Conservation (phyloP, 2,329 filamentous ascomycete genomes). For the Fusarium sp. region DNA sequence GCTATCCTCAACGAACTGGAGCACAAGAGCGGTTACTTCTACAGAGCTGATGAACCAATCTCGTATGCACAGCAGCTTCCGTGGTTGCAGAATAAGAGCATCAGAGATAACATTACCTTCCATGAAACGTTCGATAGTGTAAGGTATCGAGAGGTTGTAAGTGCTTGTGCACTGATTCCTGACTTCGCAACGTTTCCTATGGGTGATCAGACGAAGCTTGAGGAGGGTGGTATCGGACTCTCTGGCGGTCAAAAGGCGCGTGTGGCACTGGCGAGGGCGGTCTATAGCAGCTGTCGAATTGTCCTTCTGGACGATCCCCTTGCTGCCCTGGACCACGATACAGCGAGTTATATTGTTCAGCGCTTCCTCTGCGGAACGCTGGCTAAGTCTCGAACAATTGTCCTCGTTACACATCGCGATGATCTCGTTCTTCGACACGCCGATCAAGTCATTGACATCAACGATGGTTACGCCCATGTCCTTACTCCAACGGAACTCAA, state of each 20-base stretch:
- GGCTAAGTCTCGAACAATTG: conserved; percentile 69
- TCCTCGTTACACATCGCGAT: conserved; percentile 84
- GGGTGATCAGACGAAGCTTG: conserved; percentile 66
- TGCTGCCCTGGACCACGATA: conserved; percentile 69
- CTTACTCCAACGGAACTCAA: conserved; percentile 56
- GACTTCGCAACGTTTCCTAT: conserved; percentile 65
- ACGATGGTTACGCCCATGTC: conserved; percentile 64
- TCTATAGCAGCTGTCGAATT: conserved; percentile 66
- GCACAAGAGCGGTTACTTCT: conserved; percentile 61
- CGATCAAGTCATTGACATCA: conserved; percentile 75
- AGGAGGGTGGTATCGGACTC: conserved; percentile 69
- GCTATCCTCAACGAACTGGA: conserved; percentile 72
- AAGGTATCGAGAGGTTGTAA: conserved; percentile 66
- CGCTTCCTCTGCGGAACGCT: conserved; percentile 67
- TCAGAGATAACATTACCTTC: conserved; percentile 71
- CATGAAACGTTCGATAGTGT: conserved; percentile 61
- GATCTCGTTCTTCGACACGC: conserved; percentile 79
- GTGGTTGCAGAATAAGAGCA: conserved; percentile 72
- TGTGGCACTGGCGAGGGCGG: conserved; percentile 68
- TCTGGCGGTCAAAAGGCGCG: conserved; percentile 71
- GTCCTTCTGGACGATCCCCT: conserved; percentile 70
- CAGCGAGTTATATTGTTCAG: conserved; percentile 68
- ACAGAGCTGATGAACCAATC: conserved; percentile 58
- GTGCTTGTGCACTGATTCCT: conserved; percentile 65
- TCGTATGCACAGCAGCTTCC: conserved; percentile 68